Percentiles rank a stretch among this genome's conserved stretches.
Evolutionary conservation across 257 asterid species (phyloP).

Genomic region (Verbascum thapsus): DNA sequence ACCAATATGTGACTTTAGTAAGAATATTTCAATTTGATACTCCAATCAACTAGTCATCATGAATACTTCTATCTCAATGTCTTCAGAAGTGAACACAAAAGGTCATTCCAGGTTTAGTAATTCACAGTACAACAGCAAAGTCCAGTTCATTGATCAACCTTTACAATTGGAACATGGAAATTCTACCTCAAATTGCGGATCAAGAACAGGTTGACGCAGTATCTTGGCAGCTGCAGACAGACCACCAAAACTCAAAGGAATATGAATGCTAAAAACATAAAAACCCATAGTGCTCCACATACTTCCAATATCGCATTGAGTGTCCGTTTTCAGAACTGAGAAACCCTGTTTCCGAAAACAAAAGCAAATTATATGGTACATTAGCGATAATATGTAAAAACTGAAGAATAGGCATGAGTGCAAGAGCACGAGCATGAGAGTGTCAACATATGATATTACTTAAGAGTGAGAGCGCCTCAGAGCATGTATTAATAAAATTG

Average conservation of each 20-base stretch:
- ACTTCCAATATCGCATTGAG: slow-evolving; percentile 52
- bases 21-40: slow-evolving; percentile 3
- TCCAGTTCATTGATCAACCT: slow-evolving; percentile 15
- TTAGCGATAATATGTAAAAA: slow-evolving; percentile 8
- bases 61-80: slow-evolving; percentile 7
- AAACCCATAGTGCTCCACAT: slow-evolving; percentile 73
- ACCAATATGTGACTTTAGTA: neutral
- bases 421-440: neutral
- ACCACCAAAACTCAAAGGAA: slow-evolving; percentile 92
- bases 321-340: slow-evolving; percentile 64
- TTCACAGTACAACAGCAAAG: neutral
- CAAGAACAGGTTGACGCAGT: slow-evolving; percentile 56
- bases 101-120: neutral
- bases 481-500: neutral
- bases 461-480: too few species aligned
- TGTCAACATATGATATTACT: too few species aligned
- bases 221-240: slow-evolving; percentile 58
- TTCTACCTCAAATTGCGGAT: slow-evolving; percentile 61
- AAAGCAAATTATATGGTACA: slow-evolving; percentile 6
- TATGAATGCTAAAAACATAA: slow-evolving; percentile 74
- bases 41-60: slow-evolving; percentile 7
- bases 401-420: slow-evolving; percentile 1
- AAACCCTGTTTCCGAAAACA: slow-evolving; percentile 50
- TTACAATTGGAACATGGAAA: neutral
- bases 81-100: neutral